Base-by-base conservation (phyloP, 73 alveolate genomes). In the Uronychia setigera region DNA sequence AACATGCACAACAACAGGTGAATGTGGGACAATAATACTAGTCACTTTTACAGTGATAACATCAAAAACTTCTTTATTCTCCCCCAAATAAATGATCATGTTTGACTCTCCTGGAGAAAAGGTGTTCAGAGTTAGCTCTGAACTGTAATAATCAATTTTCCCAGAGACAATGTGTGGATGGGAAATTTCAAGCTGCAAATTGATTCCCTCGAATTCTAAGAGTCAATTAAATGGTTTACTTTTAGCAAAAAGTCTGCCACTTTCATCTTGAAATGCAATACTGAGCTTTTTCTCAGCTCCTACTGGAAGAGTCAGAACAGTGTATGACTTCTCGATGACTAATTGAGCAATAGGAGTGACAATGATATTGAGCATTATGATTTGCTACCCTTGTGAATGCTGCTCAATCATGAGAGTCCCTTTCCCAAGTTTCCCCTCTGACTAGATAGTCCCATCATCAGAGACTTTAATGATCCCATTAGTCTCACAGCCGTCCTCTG, bases 221-320 rank as follows among this genome's bases (percentile, higher is more conserved):
- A 46, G 67, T 5, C 67, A 46, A n/a, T n/a, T n/a, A n/a, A n/a
- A n/a, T n/a, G 67, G 19, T 5, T 46, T 46, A 46, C 67, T 46
- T 46, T 46, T 46, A 33, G 96, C 94, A 75, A 91, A 91, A 0
- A 87, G 57, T 33, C 91, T 91, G 32, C 91, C 96, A 35, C 78
- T 91, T 1, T 82, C 89, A 35, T 91, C 91, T 77, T 91, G 92
- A 90, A 76, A 91, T 19, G 82, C 86, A 11, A 91, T 35, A 1
- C 83, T 86, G 26, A 91, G 35, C 31, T 87, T 85, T 78, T 82
- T 76, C 80, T 84, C 86, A 32, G 96, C 80, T 19, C 96, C 96
- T 32, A 91, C 77, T 0, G 96, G 94, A 34, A 91, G 58, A 34
- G 80, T 80, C 29, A 90, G 32, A 0, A 92, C 89, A 31, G 82